Evolutionary conservation across 192 early-diverging fungal genomes (phyloP).

Genomic region (Lobosporangium transversale): DNA sequence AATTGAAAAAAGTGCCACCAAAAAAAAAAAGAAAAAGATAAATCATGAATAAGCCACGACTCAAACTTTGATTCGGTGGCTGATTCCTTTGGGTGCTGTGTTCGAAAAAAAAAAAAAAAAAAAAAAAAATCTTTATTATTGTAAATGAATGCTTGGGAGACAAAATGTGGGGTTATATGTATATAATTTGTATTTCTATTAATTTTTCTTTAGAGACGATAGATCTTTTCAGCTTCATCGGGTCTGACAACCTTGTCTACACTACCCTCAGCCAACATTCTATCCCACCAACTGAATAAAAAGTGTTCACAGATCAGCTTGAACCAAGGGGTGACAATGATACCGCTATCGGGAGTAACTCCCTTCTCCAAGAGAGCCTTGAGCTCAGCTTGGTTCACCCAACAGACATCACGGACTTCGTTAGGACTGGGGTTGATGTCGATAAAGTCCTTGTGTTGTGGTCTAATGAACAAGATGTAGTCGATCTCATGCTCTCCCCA

Average conservation of each 20-base stretch:
- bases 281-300: conserved; percentile 96
- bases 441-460: conserved; percentile 66
- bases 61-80: too few relatives aligned
- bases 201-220: conserved; percentile 45
- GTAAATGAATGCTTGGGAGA: too few relatives aligned
- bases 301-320: conserved; percentile 91
- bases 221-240: conserved; percentile 43
- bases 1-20: too few relatives aligned
- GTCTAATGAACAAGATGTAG: conserved; percentile 91
- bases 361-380: conserved; percentile 39
- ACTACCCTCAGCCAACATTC: conserved; percentile 58
- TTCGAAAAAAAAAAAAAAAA: too few relatives aligned
- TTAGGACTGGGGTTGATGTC: conserved; percentile 84
- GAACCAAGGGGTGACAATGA: conserved; percentile 94
- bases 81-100: too few relatives aligned
- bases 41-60: too few relatives aligned
- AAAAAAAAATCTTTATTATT: too few relatives aligned
- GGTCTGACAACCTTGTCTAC: conserved; percentile 40
- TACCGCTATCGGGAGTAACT: conserved; percentile 32
- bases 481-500: conserved; percentile 99
- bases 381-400: conserved; percentile 87
- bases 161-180: too few relatives aligned
- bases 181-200: too few relatives aligned
- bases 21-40: too few relatives aligned
- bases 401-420: conserved; percentile 86